These are phyloP conservation scores for Vigna angularis DNA, from an alignment of 306 rosid species.

Conservation along the genomic window DNA sequence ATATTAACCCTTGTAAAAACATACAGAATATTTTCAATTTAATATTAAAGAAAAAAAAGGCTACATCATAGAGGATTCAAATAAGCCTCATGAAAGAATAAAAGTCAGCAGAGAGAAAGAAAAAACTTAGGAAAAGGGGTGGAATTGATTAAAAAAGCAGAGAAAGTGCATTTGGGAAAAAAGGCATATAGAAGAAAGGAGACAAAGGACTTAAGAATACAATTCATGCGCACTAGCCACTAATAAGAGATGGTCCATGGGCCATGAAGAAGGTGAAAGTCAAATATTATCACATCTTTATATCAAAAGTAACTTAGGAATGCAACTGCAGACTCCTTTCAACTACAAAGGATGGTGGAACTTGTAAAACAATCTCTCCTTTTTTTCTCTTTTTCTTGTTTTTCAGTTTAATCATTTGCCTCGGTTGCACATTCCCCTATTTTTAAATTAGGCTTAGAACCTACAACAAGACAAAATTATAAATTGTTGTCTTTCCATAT, in stretches of 20 bases:
- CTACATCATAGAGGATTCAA: slow-evolving; percentile 9
- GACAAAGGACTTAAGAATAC: slow-evolving; percentile 39
- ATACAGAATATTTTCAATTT: no score
- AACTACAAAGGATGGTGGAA: background rate
- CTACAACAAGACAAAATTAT: background rate
- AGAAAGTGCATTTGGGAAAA: slow-evolving; percentile 43
- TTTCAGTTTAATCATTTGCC: background rate
- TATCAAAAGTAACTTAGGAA: slow-evolving; percentile 38
- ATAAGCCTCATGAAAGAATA: slow-evolving; percentile 24
- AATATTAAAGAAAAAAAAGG: background rate
- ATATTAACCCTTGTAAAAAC: background rate
- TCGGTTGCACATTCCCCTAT: background rate
- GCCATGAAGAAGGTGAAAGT: slow-evolving; percentile 32
- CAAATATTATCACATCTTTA: slow-evolving; percentile 44
- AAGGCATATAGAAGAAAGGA: slow-evolving; percentile 26
- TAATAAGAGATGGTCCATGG: slow-evolving; percentile 42
- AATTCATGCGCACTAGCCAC: slow-evolving; percentile 52
- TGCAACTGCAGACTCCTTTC: slow-evolving; percentile 11
- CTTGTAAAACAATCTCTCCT: background rate
- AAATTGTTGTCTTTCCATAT: no score
- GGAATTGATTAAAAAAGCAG: slow-evolving; percentile 42
- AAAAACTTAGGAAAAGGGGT: slow-evolving; percentile 15
- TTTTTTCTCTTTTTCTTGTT: background rate
- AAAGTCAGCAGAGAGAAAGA: slow-evolving; percentile 41
- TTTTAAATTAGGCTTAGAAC: background rate